Conservation (phyloP, 768 basidiomycete genomes). For the Lactarius hatsudake region DNA sequence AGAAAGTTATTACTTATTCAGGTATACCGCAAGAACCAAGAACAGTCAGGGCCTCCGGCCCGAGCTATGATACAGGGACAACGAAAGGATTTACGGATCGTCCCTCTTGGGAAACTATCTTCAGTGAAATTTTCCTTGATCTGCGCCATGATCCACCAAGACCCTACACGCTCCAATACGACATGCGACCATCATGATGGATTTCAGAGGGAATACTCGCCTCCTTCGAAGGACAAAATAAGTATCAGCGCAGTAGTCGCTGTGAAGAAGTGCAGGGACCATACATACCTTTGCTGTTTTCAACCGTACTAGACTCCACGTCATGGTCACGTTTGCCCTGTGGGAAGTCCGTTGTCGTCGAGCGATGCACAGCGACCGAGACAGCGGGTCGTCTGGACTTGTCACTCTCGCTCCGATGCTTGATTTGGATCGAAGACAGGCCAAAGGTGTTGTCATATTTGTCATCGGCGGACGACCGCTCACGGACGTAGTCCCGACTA, state of each 20-base stretch:
- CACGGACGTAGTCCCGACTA: constrained; percentile 5
- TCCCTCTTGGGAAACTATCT: too few relatives aligned
- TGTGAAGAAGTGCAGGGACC: neutral
- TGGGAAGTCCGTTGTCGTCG: neutral
- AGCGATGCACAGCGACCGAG: neutral
- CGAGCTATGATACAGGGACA: too few relatives aligned
- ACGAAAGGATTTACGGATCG: too few relatives aligned
- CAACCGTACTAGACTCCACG: neutral
- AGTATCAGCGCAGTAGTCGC: neutral
- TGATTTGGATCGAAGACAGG: neutral
- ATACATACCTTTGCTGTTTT: neutral
- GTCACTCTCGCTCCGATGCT: neutral
- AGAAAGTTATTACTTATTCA: too few relatives aligned
- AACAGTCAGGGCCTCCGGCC: too few relatives aligned
- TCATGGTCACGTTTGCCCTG: neutral
- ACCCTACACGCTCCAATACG: neutral
- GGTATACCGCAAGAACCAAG: too few relatives aligned
- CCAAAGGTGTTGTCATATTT: neutral
- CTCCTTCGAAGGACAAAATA: neutral
- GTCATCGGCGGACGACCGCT: neutral
- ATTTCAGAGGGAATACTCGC: neutral
- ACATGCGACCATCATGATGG: neutral
- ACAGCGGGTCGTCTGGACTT: neutral
- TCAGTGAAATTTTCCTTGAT: too few relatives aligned
- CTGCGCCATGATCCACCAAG: neutral